These are phyloP conservation scores for Nigrospora sphaerica DNA, from an alignment of 2,329 filamentous ascomycete genomes.

Conservation along the genomic window DNA sequence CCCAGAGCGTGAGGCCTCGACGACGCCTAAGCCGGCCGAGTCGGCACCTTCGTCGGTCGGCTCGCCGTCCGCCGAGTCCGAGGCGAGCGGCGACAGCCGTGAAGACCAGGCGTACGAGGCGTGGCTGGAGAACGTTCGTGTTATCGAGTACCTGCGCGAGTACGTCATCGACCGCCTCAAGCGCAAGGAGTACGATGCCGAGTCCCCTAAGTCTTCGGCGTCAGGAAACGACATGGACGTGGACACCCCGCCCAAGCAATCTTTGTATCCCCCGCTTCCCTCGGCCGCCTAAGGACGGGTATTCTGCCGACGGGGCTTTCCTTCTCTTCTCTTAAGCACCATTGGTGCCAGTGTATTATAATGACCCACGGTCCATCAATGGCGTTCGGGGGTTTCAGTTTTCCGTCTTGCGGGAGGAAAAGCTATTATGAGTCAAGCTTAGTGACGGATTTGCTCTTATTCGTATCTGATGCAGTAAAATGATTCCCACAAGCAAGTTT, in stretches of 20 bases:
- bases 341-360: background rate
- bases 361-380: background rate
- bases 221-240: constrained; percentile 23
- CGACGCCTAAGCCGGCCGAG: constrained; percentile 36
- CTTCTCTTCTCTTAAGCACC: background rate
- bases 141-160: constrained; percentile 54
- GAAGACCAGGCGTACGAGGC: constrained; percentile 56
- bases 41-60: constrained; percentile 35
- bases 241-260: constrained; percentile 23
- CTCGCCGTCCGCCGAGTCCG: constrained; percentile 50
- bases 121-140: constrained; percentile 60
- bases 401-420: no score
- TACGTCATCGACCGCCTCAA: constrained; percentile 52
- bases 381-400: no score
- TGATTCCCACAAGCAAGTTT: no score
- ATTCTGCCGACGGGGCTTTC: background rate
- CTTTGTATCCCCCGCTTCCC: constrained; percentile 27
- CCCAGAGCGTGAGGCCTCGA: constrained; percentile 26
- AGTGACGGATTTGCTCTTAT: no score
- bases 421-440: no score
- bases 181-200: constrained; percentile 42
- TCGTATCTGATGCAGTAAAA: no score
- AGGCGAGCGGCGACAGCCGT: constrained; percentile 41
- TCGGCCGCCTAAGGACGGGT: background rate
- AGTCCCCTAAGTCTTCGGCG: constrained; percentile 16